These are phyloP conservation scores for Lolium perenne DNA, from an alignment of 176 grass and related monocot genomes.

Conservation along the genomic window DNA sequence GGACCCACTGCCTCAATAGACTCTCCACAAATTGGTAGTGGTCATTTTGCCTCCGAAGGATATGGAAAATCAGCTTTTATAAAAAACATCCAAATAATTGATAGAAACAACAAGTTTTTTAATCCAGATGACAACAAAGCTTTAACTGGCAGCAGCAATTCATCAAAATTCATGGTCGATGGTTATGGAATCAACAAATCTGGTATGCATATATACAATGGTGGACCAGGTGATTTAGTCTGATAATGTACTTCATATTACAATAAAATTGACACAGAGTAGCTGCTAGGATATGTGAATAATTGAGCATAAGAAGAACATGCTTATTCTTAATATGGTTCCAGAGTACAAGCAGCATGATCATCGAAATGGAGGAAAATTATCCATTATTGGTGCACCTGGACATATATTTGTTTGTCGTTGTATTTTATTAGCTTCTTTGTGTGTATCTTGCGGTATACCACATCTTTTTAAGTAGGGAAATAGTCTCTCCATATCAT, in stretches of 20 bases:
- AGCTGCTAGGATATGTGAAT: too few relatives aligned
- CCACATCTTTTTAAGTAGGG: too few relatives aligned
- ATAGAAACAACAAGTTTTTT: neutral
- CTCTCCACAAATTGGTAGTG: constrained; percentile 39
- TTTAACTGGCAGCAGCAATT: neutral
- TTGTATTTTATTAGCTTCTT: too few relatives aligned
- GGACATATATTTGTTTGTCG: too few relatives aligned
- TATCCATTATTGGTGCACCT: too few relatives aligned
- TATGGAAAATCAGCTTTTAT: constrained; percentile 34
- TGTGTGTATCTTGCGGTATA: too few relatives aligned
- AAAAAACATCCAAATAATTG: neutral
- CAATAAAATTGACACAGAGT: neutral
- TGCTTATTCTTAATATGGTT: too few relatives aligned
- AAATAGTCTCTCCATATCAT: too few relatives aligned
- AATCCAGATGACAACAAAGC: neutral
- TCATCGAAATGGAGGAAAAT: too few relatives aligned
- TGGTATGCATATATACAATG: constrained; percentile 19
- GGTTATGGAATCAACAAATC: neutral
- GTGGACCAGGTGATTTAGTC: constrained; percentile 13
- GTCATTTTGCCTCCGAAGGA: constrained; percentile 37
- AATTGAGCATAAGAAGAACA: too few relatives aligned
- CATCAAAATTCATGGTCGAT: neutral
- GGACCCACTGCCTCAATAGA: neutral
- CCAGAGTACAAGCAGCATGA: too few relatives aligned
- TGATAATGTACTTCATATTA: neutral